Base-by-base conservation (phyloP, 768 basidiomycete genomes). In the Amanita jacksonii region DNA sequence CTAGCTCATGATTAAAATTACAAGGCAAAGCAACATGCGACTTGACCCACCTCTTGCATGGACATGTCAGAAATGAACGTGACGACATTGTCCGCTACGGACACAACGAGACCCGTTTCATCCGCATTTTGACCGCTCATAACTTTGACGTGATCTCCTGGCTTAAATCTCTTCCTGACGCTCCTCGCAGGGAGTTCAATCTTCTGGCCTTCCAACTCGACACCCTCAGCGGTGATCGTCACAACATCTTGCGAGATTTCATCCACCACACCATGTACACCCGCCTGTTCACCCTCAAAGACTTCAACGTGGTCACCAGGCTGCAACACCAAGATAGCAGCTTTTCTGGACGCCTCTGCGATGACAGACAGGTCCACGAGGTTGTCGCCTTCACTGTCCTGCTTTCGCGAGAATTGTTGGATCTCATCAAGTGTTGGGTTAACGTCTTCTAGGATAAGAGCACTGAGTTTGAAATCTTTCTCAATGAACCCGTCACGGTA, bases 101-200 rank as follows among this genome's bases (percentile, higher is more conserved):
- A 84, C 18, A 98, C 85, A 28, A 99, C 94, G 54, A 98, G 72
- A 67, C 96, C 96, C 3, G 92, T 93, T 62, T 96, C 93, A 55
- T 96, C 89, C 6, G 79, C 77, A 57, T 97, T 96, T 62, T 91
- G 82, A 18, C 96, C 96, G 12, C 81, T 74, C 81, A 98, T 91
- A 46, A 98, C 94, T 65, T 98, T 98, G 63, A 99, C 91, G 55
- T 99, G 96, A 63, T 98, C 94, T 56, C 96, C 96, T 44, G 91
- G 76, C 59, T 90, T 92, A 72, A 99, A 98, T 34, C 84, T 73
- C 65, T 99, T 99, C 54, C 93, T 72, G 3, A 98, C 92, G 58
- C 85, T 85, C 43, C 86, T 72, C 1, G 89, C 87, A 8, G 86
- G 83, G 6, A 93, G 73, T 47, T 92, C 88, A 44, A 93, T 75